Conservation (phyloP, 176 grass and related monocot genomes). For the Ananas comosus region DNA sequence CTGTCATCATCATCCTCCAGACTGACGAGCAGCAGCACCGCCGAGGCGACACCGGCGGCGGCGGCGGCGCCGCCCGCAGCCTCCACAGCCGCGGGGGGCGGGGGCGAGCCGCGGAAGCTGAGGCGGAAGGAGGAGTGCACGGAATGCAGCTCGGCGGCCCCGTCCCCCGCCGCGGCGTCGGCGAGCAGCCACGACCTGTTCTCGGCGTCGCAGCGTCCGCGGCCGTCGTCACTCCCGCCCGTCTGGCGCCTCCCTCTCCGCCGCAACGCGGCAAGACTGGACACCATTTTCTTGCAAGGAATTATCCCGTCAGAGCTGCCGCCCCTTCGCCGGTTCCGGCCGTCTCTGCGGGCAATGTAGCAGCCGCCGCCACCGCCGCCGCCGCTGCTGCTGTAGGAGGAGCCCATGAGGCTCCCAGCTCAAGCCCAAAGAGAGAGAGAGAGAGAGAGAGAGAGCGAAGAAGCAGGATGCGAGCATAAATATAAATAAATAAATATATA, state of each 20-base stretch:
- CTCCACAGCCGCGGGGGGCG: constrained; percentile 10
- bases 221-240: constrained; percentile 1
- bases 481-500: no score
- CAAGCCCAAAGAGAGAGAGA: not conserved
- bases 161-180: not conserved
- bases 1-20: constrained; percentile 20
- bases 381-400: not conserved
- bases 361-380: no score
- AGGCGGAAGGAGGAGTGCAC: constrained; percentile 22
- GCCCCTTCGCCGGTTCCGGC: not conserved
- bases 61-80: not conserved
- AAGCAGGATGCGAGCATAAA: not conserved
- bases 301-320: not conserved
- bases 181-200: constrained; percentile 24
- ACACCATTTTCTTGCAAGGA: constrained; percentile 6
- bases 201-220: not conserved
- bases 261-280: not conserved
- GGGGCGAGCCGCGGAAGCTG: constrained; percentile 24
- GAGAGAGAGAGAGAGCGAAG: not conserved
- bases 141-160: constrained; percentile 10
- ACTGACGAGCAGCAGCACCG: constrained; percentile 39
- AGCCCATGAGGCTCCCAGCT: constrained; percentile 10
- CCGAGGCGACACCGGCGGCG: not conserved
- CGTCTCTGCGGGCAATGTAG: constrained; percentile 12
- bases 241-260: not conserved